These are phyloP conservation scores for Metschnikowia henanensis DNA, from an alignment of 805 yeast genomes.

Conservation along the genomic window DNA sequence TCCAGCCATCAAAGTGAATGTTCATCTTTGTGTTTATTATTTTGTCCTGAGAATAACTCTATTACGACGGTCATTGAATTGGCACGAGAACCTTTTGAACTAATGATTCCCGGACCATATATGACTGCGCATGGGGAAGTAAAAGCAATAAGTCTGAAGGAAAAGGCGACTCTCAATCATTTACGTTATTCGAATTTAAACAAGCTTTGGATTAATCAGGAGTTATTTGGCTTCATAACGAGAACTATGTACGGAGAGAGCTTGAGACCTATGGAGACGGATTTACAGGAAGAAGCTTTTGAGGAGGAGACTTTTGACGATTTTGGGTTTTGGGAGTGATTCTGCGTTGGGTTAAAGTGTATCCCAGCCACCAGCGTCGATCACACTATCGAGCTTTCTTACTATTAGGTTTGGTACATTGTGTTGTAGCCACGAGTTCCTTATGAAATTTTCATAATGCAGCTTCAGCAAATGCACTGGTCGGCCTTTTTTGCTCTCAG, in stretches of 20 bases:
- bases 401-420: conserved; percentile 76
- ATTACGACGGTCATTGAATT: conserved; percentile 26
- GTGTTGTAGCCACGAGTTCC: conserved; percentile 75
- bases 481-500: conserved; percentile 67
- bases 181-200: conserved; percentile 57
- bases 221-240: conserved; percentile 48
- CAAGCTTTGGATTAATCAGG: conserved; percentile 62
- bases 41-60: conserved; percentile 25
- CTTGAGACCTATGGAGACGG: conserved; percentile 9
- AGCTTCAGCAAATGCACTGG: conserved; percentile 63
- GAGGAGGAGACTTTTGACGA: conserved; percentile 15
- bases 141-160: conserved; percentile 52
- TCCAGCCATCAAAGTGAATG: conserved; percentile 10
- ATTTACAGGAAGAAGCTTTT: conserved; percentile 4
- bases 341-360: conserved; percentile 49
- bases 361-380: conserved; percentile 97
- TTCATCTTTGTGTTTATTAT: conserved; percentile 6
- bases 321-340: conserved; percentile 9
- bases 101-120: conserved; percentile 62
- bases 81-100: conserved; percentile 25
- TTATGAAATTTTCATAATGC: conserved; percentile 65
- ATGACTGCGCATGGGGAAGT: conserved; percentile 76
- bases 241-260: conserved; percentile 20
- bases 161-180: conserved; percentile 56
- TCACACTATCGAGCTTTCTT: conserved; percentile 71